Conservation (phyloP, 768 basidiomycete species). For the Auricularia auricula-judae region DNA sequence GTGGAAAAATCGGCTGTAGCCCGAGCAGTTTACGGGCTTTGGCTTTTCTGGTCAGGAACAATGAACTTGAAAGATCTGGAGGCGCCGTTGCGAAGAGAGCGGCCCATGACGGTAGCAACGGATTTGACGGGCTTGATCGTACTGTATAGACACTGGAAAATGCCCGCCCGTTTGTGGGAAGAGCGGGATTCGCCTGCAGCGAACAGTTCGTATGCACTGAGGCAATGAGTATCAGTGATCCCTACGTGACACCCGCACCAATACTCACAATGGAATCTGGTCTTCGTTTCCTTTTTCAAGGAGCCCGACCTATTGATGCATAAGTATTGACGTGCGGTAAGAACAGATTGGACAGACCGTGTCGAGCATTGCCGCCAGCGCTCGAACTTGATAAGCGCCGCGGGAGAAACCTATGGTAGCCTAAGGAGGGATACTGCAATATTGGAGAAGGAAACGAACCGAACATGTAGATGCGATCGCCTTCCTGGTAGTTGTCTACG, state of each 20-base stretch:
- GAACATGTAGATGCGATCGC: slow-evolving; percentile 31
- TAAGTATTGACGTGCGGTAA: background rate
- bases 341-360: background rate
- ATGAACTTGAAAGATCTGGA: no score
- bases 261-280: background rate
- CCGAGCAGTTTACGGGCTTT: no score
- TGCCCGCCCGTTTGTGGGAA: no score
- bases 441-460: slow-evolving; percentile 13
- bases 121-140: no score
- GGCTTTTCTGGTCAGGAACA: no score
- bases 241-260: background rate
- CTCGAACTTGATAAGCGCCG: slow-evolving; percentile 6
- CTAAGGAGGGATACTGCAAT: no score
- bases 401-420: slow-evolving; percentile 2
- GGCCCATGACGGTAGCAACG: no score
- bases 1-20: no score
- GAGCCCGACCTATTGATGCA: background rate
- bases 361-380: slow-evolving; percentile 2
- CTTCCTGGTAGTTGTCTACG: slow-evolving; percentile 25
- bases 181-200: background rate
- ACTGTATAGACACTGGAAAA: no score
- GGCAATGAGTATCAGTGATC: background rate
- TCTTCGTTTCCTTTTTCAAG: background rate
- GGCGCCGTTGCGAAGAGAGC: no score
- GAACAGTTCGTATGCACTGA: background rate